phyloP scores from a whole-genome alignment of 176 grass and related monocot genomes.

The Ensete glaucum region DNA sequence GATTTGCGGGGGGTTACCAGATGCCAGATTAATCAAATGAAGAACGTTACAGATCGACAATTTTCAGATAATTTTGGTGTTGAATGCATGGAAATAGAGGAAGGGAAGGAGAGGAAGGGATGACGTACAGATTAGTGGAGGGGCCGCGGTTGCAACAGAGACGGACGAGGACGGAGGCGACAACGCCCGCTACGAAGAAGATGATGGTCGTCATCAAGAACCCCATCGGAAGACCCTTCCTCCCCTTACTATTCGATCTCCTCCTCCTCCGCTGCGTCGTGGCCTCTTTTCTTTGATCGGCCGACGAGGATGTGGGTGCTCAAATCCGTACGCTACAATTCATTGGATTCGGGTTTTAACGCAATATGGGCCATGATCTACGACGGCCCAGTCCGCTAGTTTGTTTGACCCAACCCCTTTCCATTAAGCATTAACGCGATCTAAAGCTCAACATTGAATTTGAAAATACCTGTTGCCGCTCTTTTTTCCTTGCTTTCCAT shows the following conservation, averaged over 20 bases:
- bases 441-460: too few relatives aligned
- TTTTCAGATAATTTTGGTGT: neutral
- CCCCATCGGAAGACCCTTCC: slow-evolving; percentile 18
- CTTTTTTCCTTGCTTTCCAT: too few relatives aligned
- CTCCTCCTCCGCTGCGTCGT: neutral
- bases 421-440: too few relatives aligned
- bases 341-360: too few relatives aligned
- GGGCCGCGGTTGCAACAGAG: slow-evolving; percentile 41
- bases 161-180: slow-evolving; percentile 36
- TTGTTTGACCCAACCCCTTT: too few relatives aligned
- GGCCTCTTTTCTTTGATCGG: too few relatives aligned
- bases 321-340: too few relatives aligned
- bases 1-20: neutral
- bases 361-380: too few relatives aligned
- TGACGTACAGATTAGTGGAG: slow-evolving; percentile 43
- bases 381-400: too few relatives aligned
- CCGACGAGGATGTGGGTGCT: neutral
- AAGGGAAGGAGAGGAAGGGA: neutral
- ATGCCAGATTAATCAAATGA: too few relatives aligned
- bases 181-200: slow-evolving; percentile 35
- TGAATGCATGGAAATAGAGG: neutral
- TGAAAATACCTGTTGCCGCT: too few relatives aligned
- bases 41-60: neutral
- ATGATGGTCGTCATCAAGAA: slow-evolving; percentile 37
- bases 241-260: neutral